Evolutionary conservation across 2,329 filamentous ascomycete species (phyloP), one percentile per base, ranked within the genome.

Genomic region (Xylariales sp.): DNA sequence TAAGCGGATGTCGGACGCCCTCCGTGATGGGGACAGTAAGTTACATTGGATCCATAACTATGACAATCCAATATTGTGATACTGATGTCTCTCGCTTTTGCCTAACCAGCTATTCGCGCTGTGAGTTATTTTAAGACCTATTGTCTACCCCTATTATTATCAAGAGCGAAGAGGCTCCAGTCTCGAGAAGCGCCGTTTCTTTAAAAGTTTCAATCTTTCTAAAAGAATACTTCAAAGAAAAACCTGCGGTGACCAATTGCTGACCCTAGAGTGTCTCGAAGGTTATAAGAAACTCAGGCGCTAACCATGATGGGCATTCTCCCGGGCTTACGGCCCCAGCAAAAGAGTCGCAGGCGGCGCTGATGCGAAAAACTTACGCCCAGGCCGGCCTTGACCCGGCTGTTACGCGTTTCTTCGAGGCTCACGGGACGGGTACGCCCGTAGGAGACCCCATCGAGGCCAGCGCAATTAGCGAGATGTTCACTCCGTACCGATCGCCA

Each of bases 361-460:
- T 67, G 7, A 67, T 67, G 48, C 65, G 65, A 12, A 60, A 62
- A 41, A 59, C 60, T 28, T 67, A 64, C 10, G 65, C 41, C 16
- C 54, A 60, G 28, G 55, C 60, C 41, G 49, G 61, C 12, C 56
- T 64, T 43, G 60, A 67, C 9, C 56, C 56, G 5, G 32, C 49
- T 1, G 50, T 34, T 1, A 64, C 65, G 3, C 60, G 49, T 0
- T 67, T 55, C 36, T 63, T 69, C 23, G 64, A 69, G 23, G 67
- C 67, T 18, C 67, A 69, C 36, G 64, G 67, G 5, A 69, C 67
- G 5, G 67, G 67, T 8, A 68, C 66, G 12, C 56, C 50, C 1
- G 50, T 46, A 1, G 66, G 64, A 16, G 64, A 69, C 41, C 64
- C 64, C 30, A 56, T 60, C 8, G 64, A 67, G 49, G 60, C 56